These are phyloP conservation scores for Cyanidiococcus yangmingshanensis DNA, from an alignment of 23 red algal genomes.

Conservation along the genomic window DNA sequence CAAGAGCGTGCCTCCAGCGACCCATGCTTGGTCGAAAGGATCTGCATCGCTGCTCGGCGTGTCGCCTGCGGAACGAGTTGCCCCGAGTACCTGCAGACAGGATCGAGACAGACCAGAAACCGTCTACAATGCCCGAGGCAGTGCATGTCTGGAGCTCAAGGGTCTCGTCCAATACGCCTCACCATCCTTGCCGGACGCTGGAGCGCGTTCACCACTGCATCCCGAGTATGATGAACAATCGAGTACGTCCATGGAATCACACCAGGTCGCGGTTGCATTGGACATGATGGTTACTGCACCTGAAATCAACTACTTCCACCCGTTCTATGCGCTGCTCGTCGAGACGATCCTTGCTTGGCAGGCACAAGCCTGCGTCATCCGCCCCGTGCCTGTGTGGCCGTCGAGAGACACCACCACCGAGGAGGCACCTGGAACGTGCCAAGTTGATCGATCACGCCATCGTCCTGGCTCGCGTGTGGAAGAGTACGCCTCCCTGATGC, in stretches of 20 bases:
- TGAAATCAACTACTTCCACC: slow-evolving; percentile 5
- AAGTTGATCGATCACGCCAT: neutral
- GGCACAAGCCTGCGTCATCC: neutral
- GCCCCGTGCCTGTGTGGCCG: neutral
- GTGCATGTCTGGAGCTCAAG: neutral
- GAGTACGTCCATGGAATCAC: no score
- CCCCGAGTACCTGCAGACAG: no score
- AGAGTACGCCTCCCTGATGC: neutral
- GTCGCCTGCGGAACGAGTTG: no score
- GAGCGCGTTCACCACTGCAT: no score
- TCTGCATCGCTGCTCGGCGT: no score
- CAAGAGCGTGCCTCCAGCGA: no score
- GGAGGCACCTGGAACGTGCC: neutral
- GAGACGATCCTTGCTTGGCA: neutral
- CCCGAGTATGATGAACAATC: no score
- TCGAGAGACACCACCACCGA: neutral
- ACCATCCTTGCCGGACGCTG: no score
- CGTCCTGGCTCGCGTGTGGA: neutral
- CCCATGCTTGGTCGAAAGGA: no score
- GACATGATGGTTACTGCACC: neutral
- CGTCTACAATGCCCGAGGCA: neutral
- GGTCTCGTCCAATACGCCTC: neutral
- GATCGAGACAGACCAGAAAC: no score
- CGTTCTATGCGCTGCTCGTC: slow-evolving; percentile 1
- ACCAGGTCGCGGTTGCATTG: neutral